phyloP scores from a whole-genome alignment of 257 asterid species.

The Echium plantagineum region DNA sequence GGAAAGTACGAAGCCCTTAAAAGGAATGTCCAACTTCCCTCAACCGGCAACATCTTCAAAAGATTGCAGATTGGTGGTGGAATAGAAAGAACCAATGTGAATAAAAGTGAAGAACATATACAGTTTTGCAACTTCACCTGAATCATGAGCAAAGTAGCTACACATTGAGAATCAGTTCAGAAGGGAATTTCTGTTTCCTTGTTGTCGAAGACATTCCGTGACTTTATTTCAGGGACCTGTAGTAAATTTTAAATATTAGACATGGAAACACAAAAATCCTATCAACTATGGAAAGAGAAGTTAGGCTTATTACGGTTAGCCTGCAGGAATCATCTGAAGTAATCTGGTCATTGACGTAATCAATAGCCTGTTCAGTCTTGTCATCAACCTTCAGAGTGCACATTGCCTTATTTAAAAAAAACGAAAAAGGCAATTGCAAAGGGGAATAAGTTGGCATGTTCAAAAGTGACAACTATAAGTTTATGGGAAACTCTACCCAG shows the following conservation, averaged over 20 bases:
- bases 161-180: slow-evolving; percentile 69
- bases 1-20: too few relatives aligned
- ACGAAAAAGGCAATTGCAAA: not conserved
- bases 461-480: not conserved
- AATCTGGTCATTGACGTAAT: slow-evolving; percentile 29
- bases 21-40: not conserved
- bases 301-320: slow-evolving; percentile 27
- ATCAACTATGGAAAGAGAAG: slow-evolving; percentile 7
- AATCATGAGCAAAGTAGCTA: slow-evolving; percentile 82
- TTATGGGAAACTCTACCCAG: too few relatives aligned
- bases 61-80: not conserved
- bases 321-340: slow-evolving; percentile 25
- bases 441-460: not conserved
- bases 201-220: slow-evolving; percentile 24
- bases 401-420: slow-evolving; percentile 36
- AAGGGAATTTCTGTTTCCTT: slow-evolving; percentile 56
- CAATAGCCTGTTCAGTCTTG: slow-evolving; percentile 60
- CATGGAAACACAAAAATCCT: slow-evolving; percentile 8
- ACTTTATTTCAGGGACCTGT: slow-evolving; percentile 47
- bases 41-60: not conserved
- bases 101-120: not conserved
- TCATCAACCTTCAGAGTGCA: slow-evolving; percentile 43
- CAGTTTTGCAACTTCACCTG: slow-evolving; percentile 25
- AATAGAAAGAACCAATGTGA: not conserved
- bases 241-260: slow-evolving; percentile 10